Conservation (phyloP, 2,329 filamentous ascomycete genomes). For the Colletotrichum tabaci region DNA sequence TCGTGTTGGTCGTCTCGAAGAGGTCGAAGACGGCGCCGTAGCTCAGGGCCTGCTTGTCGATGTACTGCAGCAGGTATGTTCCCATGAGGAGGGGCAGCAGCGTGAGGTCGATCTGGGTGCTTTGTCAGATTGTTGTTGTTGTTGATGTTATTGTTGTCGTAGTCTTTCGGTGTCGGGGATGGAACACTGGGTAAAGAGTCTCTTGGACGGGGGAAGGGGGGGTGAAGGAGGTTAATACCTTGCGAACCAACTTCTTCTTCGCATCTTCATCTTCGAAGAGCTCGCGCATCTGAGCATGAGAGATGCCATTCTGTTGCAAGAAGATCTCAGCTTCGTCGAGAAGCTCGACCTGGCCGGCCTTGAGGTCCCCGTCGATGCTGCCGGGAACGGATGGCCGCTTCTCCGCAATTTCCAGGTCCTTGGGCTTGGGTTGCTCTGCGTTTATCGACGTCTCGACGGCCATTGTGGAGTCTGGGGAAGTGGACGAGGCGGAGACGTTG, state of each 20-base stretch:
- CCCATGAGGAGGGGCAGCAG: conserved; percentile 43
- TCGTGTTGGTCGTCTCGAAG: conserved; percentile 48
- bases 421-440: conserved; percentile 16
- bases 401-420: conserved; percentile 34
- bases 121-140: neutral
- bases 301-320: conserved; percentile 62
- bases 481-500: conserved; percentile 13
- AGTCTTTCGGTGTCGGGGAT: neutral
- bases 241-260: conserved; percentile 42
- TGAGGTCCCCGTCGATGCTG: conserved; percentile 24
- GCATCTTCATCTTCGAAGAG: conserved; percentile 58
- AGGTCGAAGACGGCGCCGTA: conserved; percentile 46
- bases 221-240: neutral
- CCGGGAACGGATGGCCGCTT: conserved; percentile 14
- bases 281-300: conserved; percentile 57
- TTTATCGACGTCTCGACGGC: conserved; percentile 26
- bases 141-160: neutral
- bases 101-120: conserved; percentile 2
- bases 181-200: no score
- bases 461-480: conserved; percentile 33
- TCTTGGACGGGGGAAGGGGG: neutral
- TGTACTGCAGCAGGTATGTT: conserved; percentile 36
- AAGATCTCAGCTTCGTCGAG: conserved; percentile 65
- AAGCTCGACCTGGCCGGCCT: conserved; percentile 44
- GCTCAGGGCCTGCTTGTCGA: conserved; percentile 53